Conservation (phyloP, 495 filamentous ascomycete genomes). For the Diplogelasinospora grovesii region DNA sequence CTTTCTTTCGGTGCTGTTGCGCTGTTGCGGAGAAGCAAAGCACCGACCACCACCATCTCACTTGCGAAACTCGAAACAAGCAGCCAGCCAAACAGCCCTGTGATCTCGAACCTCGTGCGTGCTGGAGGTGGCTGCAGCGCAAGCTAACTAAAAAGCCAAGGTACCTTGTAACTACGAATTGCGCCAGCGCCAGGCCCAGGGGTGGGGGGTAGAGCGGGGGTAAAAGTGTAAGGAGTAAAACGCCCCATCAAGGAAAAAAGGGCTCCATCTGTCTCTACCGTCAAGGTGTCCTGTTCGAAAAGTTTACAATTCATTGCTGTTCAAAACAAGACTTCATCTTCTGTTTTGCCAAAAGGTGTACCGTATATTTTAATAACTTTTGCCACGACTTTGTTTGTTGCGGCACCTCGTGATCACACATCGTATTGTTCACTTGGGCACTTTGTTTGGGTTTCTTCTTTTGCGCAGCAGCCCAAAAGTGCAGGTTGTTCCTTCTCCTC, state of each 20-base stretch:
- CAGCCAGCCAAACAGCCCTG: constrained; percentile 7
- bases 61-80: neutral
- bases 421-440: no score
- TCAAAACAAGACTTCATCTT: no score
- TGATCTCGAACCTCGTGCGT: constrained; percentile 5
- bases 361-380: no score
- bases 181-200: neutral
- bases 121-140: no score
- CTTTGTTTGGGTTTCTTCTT: neutral
- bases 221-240: neutral
- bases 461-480: no score
- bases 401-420: no score
- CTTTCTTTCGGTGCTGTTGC: neutral
- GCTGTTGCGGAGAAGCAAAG: constrained; percentile 4
- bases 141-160: no score
- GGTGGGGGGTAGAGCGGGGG: neutral
- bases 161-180: neutral
- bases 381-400: no score
- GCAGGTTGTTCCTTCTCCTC: no score
- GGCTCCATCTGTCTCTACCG: neutral
- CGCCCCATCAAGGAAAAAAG: constrained; percentile 1
- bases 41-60: constrained; percentile 7
- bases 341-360: no score
- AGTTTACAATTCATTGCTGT: no score
- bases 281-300: constrained; percentile 13